A percentile compares a stretch with the other conserved stretches of the same genome.
Evolutionary conservation across 225 moss, liverwort and hornwort genomes (phyloP).

Genomic region (Anthoceros angustus): DNA sequence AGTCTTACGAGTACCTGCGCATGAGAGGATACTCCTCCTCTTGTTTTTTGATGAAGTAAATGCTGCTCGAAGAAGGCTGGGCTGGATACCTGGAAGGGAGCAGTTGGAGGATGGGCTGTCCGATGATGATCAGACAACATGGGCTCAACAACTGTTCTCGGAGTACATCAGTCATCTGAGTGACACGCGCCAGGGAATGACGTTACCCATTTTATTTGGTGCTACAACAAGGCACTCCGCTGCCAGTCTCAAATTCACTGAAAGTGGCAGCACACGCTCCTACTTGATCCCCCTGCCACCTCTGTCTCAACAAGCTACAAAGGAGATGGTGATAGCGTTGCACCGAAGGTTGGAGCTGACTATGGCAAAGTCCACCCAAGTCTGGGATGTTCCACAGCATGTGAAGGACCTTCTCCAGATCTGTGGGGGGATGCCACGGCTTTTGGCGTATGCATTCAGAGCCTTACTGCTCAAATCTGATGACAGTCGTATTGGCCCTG

Average conservation of each 20-base stretch:
- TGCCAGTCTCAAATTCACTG: slow-evolving; percentile 1
- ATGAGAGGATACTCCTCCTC: background rate
- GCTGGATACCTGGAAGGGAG: no score
- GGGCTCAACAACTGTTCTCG: no score
- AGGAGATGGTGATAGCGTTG: background rate
- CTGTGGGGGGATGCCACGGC: no score
- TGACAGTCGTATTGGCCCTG: slow-evolving; percentile 1
- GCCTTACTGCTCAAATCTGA: slow-evolving; percentile 1
- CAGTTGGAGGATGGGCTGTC: no score
- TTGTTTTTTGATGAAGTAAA: background rate
- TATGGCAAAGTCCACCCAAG: background rate
- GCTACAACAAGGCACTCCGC: slow-evolving; percentile 1
- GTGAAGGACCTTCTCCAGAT: slow-evolving; percentile 1
- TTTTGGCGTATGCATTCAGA: slow-evolving; percentile 1
- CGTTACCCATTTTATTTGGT: slow-evolving; percentile 1
- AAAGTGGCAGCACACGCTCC: background rate
- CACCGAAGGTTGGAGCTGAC: background rate
- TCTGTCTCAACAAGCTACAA: slow-evolving; percentile 1
- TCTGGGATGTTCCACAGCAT: background rate
- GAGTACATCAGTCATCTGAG: no score
- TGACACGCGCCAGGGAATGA: slow-evolving; percentile 1
- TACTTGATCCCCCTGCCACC: slow-evolving; percentile 1
- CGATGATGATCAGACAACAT: no score
- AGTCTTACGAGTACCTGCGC: slow-evolving; percentile 1
- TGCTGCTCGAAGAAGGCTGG: slow-evolving; percentile 1